Evolutionary conservation across 2,329 filamentous ascomycete genomes (phyloP).

Genomic region (Hypoxylon sp.): DNA sequence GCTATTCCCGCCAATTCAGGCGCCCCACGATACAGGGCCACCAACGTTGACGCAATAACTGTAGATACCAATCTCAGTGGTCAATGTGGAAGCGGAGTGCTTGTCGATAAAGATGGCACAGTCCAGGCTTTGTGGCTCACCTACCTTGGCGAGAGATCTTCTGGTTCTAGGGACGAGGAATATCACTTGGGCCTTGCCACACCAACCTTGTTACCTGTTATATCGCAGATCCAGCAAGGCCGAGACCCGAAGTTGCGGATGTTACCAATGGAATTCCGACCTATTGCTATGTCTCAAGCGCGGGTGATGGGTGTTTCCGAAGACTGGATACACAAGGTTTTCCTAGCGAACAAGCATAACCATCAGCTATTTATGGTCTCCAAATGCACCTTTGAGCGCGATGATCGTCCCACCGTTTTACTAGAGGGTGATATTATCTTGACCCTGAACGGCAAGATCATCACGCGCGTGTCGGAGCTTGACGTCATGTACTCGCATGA

Average conservation of each 20-base stretch:
- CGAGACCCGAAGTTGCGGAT: conserved; percentile 87
- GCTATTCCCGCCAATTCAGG: conserved; percentile 94
- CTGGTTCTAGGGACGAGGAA: conserved; percentile 89
- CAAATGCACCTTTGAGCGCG: conserved; percentile 81
- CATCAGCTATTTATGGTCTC: conserved; percentile 99
- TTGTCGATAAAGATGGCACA: conserved; percentile 89
- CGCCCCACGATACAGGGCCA: conserved; percentile 91
- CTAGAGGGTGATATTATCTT: conserved; percentile 94
- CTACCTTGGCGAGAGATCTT: conserved; percentile 91
- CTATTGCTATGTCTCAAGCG: conserved; percentile 96
- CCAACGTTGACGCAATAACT: conserved; percentile 97
- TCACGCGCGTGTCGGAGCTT: conserved; percentile 92
- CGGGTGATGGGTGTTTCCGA: conserved; percentile 97
- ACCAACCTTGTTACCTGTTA: conserved; percentile 88
- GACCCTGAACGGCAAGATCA: conserved; percentile 90
- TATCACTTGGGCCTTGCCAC: conserved; percentile 95
- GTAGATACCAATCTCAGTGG: conserved; percentile 93
- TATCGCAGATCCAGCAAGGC: conserved; percentile 86
- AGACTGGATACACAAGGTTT: conserved; percentile 93
- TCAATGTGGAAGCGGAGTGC: conserved; percentile 93
- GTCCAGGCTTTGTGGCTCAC: conserved; percentile 97
- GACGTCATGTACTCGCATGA: conserved; percentile 97
- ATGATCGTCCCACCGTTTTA: conserved; percentile 68
- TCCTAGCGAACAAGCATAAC: conserved; percentile 87
- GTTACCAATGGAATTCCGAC: conserved; percentile 92